Percentiles rank a stretch among this genome's conserved stretches.
Conservation (phyloP, 768 basidiomycete genomes). For the Pisolithus microcarpus region DNA sequence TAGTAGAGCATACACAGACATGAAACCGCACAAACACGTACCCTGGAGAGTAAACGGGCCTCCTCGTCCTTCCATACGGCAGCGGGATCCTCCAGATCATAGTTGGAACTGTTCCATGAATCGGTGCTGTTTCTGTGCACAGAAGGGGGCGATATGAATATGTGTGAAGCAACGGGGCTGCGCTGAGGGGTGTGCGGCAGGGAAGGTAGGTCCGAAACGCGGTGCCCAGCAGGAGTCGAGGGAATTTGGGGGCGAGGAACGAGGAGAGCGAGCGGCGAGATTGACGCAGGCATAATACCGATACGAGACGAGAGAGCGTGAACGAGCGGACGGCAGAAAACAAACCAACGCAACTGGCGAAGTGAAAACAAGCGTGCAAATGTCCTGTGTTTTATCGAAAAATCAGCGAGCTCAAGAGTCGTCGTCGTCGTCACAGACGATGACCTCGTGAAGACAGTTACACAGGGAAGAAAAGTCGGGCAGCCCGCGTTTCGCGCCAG, state of each 20-base stretch:
- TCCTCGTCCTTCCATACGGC: conserved; percentile 75
- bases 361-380: conserved; percentile 12
- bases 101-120: conserved; percentile 80
- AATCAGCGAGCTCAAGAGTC: conserved; percentile 1
- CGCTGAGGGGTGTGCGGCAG: conserved; percentile 56
- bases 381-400: background rate
- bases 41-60: conserved; percentile 57
- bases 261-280: conserved; percentile 53
- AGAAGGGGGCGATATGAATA: conserved; percentile 39
- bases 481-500: conserved; percentile 1
- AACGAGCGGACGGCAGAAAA: conserved; percentile 43
- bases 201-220: conserved; percentile 38
- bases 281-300: conserved; percentile 34
- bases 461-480: background rate
- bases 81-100: conserved; percentile 52
- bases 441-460: background rate
- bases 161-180: conserved; percentile 47
- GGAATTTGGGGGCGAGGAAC: conserved; percentile 49
- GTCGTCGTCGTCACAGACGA: background rate
- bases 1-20: background rate
- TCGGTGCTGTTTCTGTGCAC: conserved; percentile 61
- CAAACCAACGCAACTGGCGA: conserved; percentile 15
- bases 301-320: conserved; percentile 2
- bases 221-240: conserved; percentile 32
- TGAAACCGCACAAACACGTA: conserved; percentile 28